A percentile compares a stretch with the other conserved stretches of the same genome.
phyloP scores from a whole-genome alignment of 495 filamentous ascomycete genomes.

The Aspergillus sclerotioniger region DNA sequence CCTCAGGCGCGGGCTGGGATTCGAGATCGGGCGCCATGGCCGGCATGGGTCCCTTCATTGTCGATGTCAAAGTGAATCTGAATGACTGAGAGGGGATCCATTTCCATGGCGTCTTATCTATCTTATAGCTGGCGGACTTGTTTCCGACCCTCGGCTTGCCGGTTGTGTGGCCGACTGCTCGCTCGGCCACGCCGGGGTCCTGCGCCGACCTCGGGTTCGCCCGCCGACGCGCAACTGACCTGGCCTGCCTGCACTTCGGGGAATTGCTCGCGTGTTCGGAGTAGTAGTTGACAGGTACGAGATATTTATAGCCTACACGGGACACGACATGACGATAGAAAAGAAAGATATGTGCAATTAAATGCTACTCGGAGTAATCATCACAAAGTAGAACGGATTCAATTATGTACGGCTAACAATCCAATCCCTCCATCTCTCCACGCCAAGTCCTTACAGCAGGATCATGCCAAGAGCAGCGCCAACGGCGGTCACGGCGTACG shows the following conservation, averaged over 20 bases:
- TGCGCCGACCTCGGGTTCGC: not conserved
- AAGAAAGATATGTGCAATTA: not conserved
- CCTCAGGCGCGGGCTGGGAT: not conserved
- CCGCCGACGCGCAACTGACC: not conserved
- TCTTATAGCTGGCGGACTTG: not conserved
- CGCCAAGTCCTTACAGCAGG: constrained; percentile 58
- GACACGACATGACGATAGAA: not conserved
- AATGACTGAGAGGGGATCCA: not conserved
- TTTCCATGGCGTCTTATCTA: not conserved
- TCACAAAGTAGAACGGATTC: not conserved
- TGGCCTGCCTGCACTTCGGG: not conserved
- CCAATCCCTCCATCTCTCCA: not conserved
- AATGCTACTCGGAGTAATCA: not conserved
- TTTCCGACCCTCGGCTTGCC: constrained; percentile 6
- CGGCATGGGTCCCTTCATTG: not conserved
- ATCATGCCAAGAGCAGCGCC: constrained; percentile 73
- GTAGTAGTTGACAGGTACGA: not conserved
- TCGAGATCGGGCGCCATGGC: not conserved
- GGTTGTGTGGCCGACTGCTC: constrained; percentile 10
- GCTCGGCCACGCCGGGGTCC: not conserved
- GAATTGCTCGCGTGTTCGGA: not conserved
- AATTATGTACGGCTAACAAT: constrained; percentile 7
- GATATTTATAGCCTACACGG: too few species aligned
- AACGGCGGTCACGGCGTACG: constrained; percentile 66
- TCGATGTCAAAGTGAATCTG: not conserved